Base-by-base conservation (phyloP, 495 filamentous ascomycete species). In the Tuber brumale region DNA sequence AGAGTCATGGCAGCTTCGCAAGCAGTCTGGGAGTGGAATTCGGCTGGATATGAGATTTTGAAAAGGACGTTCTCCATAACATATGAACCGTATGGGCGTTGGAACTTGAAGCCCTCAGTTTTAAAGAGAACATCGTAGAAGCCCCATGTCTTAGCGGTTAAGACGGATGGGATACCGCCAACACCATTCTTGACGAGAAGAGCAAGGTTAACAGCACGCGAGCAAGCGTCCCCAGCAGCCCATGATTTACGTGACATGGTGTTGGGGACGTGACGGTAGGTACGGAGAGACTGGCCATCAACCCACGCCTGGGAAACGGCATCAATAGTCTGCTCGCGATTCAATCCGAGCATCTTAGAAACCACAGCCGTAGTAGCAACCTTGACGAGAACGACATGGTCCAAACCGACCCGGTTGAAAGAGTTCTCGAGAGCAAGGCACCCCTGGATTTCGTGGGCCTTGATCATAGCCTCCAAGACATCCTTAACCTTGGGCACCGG, bases 61-160 rank as follows among this genome's bases (percentile, higher is more conserved):
- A 99, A 99, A 70, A 99, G 92, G 70, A 99, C 92, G 84, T 98
- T 99, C 89, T 99, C 95, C 95, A 99, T 99, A 74, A 99, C 96
- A 84, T 99, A 99, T 88, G 92, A 95, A 80, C 94, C 95, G 83
- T 98, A 99, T 69, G 91, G 90, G 71, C 95, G 90, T 87, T 99
- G 95, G 89, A 97, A 98, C 84, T 93, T 86, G 85, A 99, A 99
- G 84, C 92, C 92, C 83, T 95, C 92, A 85, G 93, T 93, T 87
- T 94, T 93, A 88, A 99, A 99, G 74, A 95, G 88, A 74, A 97
- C 94, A 84, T 99, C 95, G 85, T 99, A 99, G 89, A 97, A 99
- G 69, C 95, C 95, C 95, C 95, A 99, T 75, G 90, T 90, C 31
- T 95, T 95, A 14, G 95, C 94, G 35, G 93, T 94, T 69, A 99